Evolutionary conservation across 2,329 filamentous ascomycete genomes (phyloP), one percentile per base, ranked within the genome.

Genomic region (Rugonectria rugulosa): DNA sequence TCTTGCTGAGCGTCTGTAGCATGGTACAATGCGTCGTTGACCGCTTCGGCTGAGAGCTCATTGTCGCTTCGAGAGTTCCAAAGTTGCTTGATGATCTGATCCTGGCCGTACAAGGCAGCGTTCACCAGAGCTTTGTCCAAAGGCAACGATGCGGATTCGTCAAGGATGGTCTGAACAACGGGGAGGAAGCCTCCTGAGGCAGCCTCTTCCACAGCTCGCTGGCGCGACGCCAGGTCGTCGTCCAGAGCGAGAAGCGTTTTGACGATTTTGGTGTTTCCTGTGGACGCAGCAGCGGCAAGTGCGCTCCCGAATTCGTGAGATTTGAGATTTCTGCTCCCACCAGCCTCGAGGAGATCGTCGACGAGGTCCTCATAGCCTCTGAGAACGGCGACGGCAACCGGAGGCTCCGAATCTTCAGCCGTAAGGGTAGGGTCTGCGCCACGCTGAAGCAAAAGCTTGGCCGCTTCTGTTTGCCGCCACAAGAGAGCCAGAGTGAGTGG

Each of bases 81-180:
- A 9, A 53, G 36, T 15, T 37, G 27, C 27, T 46, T 53, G 27
- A 53, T 36, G 17, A 53, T 42, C 8, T 47, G 36, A 9, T 48
- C 46, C 15, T 54, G 44, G 6, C 63, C 38, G 72, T 72, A 52
- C 9, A 51, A 50, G 3, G 46, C 38, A 8, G 56, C 56, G 11
- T 40, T 31, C 24, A 29, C 38, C n/a, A 53, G 20, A 1, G 52
- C 47, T 26, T 32, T 45, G 20, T 49, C 55, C 11, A 58, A 24
- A 2, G 32, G 40, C 32, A 58, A 21, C 5, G 40, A 37, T 21
- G 51, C 27, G 3, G 45, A 49, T 7, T 38, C 40, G 1, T 50
- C 38, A 5, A 58, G 34, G 27, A 58, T 46, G n/a, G 23, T 6
- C 3, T 47, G 24, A 8, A 58, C 34, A 5, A 55, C 45, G 8